Evolutionary conservation across 2,329 filamentous ascomycete species (phyloP), one percentile per base, ranked within the genome.

Genomic region (Xylariaceae sp.): DNA sequence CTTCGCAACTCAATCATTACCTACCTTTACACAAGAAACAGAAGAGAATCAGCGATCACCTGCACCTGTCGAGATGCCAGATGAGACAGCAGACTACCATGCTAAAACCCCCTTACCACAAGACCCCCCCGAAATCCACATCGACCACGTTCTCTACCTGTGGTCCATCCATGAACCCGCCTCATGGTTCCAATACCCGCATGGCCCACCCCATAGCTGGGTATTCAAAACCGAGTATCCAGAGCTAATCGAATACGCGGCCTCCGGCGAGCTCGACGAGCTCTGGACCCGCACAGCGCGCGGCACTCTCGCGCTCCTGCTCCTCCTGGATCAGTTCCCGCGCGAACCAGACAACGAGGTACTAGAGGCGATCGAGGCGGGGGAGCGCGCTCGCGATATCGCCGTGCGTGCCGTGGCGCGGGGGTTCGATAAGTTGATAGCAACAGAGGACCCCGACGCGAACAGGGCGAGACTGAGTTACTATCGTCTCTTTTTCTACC

Each of bases 401-500:
- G 54, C 60, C 3, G 8, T 60, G 7, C 17, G 48, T 39, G 50
- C 57, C 8, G 35, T 62, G 7, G 60, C 60, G 15, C 44, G 47
- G 4, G 57, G 60, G 11, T 13, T 51, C 13, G 57, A 62, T 18
- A 30, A 30, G 5, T 30, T 5, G 23, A 30, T 30, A 6, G 23
- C 23, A 30, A 30, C 4, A 30, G 23, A 30, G 23, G 23, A 30
- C 23, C 23, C 23, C 23, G 23, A 30, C 23, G 23, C 23, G 5
- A 5, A 30, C 23, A 30, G 23, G 23, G 23, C 23, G 23, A 30
- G 4, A 30, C 23, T 30, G 23, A 30, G 5, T 30, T 30, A 4
- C 23, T 30, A 30, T 37, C 59, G 66, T 52, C 60, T 66, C n/a
- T 73, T 73, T 55, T 66, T 73, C 59, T 75, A 74, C 58, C 65